These are phyloP conservation scores for Scytalidium sp. DNA, from an alignment of 2,329 filamentous ascomycete species.

Conservation along the genomic window DNA sequence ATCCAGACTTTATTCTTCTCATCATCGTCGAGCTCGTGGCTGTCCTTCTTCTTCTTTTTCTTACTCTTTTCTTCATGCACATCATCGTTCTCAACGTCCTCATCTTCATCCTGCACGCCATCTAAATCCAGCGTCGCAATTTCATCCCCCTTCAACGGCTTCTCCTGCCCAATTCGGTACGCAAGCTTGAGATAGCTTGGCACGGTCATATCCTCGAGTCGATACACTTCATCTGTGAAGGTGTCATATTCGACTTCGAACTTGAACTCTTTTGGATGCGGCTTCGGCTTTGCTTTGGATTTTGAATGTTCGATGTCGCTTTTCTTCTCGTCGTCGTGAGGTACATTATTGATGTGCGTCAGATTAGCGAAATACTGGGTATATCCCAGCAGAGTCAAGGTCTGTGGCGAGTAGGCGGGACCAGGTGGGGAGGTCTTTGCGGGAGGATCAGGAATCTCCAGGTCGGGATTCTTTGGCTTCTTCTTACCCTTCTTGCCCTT, in stretches of 20 bases:
- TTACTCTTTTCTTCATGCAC: slow-evolving; percentile 25
- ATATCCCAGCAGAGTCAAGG: slow-evolving; percentile 75
- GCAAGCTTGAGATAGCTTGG: slow-evolving; percentile 77
- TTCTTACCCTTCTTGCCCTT: slow-evolving; percentile 44
- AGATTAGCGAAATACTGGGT: slow-evolving; percentile 93
- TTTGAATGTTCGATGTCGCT: slow-evolving; percentile 46
- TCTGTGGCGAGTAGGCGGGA: slow-evolving; percentile 84
- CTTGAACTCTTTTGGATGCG: slow-evolving; percentile 61
- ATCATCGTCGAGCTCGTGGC: slow-evolving; percentile 25
- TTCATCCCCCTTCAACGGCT: slow-evolving; percentile 29
- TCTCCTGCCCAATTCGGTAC: slow-evolving; percentile 65
- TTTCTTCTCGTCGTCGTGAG: slow-evolving; percentile 37
- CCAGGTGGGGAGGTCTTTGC: slow-evolving; percentile 72
- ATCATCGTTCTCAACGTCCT: slow-evolving; percentile 19
- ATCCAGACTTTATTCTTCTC: slow-evolving; percentile 68
- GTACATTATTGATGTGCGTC: slow-evolving; percentile 79
- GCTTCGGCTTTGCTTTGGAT: slow-evolving; percentile 45
- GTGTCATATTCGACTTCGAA: slow-evolving; percentile 89
- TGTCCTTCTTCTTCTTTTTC: slow-evolving; percentile 24
- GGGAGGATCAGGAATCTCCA: slow-evolving; percentile 68
- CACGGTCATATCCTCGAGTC: slow-evolving; percentile 79
- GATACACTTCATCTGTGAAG: slow-evolving; percentile 70
- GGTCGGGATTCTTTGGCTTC: slow-evolving; percentile 55
- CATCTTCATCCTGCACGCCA: slow-evolving; percentile 18
- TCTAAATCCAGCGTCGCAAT: slow-evolving; percentile 23